Base-by-base conservation (phyloP, 768 basidiomycete species). In the Scleroderma citrinum region DNA sequence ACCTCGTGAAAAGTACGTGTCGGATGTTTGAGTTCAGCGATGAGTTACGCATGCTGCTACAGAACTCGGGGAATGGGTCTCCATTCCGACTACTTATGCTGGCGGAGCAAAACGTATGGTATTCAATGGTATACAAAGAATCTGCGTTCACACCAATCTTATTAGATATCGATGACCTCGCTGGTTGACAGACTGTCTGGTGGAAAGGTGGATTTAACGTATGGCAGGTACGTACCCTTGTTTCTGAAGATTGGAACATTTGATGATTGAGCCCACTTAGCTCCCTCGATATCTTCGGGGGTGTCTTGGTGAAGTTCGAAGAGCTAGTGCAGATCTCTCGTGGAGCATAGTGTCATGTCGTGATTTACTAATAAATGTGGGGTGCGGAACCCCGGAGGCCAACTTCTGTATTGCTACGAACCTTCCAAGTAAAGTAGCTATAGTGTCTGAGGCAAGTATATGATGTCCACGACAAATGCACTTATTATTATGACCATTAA, bases 71-170 rank as follows among this genome's bases (percentile, higher is more conserved):
- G 76, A 93, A 71, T 98, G 94, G 95, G 86, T 84, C 13, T 76
- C 68, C 1, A 87, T 98, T 54, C 92, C 93, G 1, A 90, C 91
- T 1, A 98, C 96, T 10, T 99, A 99, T 63, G 96, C 96, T 0
- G 96, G 96, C 2, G 96, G 96, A 11, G 96, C 96, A 2, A 89
- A 83, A 73, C 82, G 94, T 90, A 61, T 34, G 57, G 54, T n/a
- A 7, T 46, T 32, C 39, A 39, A 37, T 29, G 3, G 31, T 35
- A n/a, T 16, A 5, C 17, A n/a, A 3, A 37, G 26, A 44, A 47
- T n/a, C 40, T 31, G 44, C 54, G 23, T 59, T 31, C 42, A 46
- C 26, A 8, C 37, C 30, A 29, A 29, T 23, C 2, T 29, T n/a
- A n/a, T n/a, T 48, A 94, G 94, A 85, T 49, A 72, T 94, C 46